phyloP scores from a whole-genome alignment of 2,329 filamentous ascomycete genomes.

The Kalmusia sp. region DNA sequence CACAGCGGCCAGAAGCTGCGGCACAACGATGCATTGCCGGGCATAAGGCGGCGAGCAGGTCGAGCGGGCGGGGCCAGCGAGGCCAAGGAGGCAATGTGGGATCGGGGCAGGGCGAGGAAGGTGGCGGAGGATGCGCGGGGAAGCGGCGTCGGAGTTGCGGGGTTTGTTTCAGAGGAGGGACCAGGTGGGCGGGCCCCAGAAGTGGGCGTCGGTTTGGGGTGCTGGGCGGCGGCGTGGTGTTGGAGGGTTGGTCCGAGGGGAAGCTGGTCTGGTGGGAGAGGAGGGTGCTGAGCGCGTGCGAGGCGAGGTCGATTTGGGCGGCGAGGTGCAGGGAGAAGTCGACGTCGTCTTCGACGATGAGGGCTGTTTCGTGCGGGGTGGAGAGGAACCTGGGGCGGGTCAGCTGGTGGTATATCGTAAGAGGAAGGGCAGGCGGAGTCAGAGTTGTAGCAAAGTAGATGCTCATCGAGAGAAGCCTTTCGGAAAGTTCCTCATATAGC shows the following conservation, averaged over 20 bases:
- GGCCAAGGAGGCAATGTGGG: slow-evolving; percentile 32
- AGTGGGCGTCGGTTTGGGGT: slow-evolving; percentile 4
- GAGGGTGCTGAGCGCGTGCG: slow-evolving; percentile 37
- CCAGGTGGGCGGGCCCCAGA: slow-evolving; percentile 32
- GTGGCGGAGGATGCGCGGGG: slow-evolving; percentile 8
- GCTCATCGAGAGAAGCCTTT: too few species aligned
- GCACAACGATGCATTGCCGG: slow-evolving; percentile 6
- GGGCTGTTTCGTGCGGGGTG: slow-evolving; percentile 37
- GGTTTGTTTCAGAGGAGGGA: slow-evolving; percentile 47
- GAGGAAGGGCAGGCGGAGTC: neutral
- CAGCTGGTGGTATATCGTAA: neutral
- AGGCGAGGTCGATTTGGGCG: slow-evolving; percentile 42
- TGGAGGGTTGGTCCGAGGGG: slow-evolving; percentile 18
- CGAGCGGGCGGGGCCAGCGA: slow-evolving; percentile 27
- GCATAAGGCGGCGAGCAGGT: slow-evolving; percentile 5
- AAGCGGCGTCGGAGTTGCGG: slow-evolving; percentile 31
- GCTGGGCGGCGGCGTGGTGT: neutral
- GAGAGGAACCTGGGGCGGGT: slow-evolving; percentile 37
- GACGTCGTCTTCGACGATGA: slow-evolving; percentile 51
- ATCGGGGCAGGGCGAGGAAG: slow-evolving; percentile 31
- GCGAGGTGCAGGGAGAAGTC: slow-evolving; percentile 50
- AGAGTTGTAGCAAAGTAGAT: too few species aligned
- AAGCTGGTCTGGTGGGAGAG: slow-evolving; percentile 26
- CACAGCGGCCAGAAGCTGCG: slow-evolving; percentile 13
- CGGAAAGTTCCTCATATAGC: too few species aligned